Percentiles rank a stretch among this genome's conserved stretches.
phyloP scores from a whole-genome alignment of 305 asterid genomes.

The Fraxinus angustifolia region DNA sequence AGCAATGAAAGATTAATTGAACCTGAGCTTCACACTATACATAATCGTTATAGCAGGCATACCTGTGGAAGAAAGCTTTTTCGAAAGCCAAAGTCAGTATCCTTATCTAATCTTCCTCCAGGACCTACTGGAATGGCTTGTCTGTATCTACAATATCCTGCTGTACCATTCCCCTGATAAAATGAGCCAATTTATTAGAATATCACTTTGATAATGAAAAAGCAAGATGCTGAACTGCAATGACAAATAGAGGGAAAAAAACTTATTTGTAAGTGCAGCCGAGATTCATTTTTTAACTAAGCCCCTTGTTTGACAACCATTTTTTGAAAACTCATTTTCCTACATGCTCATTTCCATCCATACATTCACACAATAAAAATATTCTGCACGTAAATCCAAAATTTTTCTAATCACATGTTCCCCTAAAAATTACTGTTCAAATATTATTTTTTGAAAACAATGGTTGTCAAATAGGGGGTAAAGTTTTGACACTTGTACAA shows the following conservation, averaged over 20 bases:
- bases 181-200: not conserved
- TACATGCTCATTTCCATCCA: not conserved
- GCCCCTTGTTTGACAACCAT: not conserved
- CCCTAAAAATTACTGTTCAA: not conserved
- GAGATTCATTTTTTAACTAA: not conserved
- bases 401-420: not conserved
- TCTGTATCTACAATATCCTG: slow-evolving; percentile 82
- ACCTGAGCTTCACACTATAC: not conserved
- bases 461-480: not conserved
- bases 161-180: slow-evolving; percentile 57
- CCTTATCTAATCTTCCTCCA: slow-evolving; percentile 65
- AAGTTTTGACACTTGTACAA: not conserved
- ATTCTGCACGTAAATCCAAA: not conserved
- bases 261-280: not conserved
- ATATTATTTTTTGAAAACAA: not conserved
- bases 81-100: slow-evolving; percentile 66
- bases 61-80: slow-evolving; percentile 85
- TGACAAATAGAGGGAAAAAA: not conserved
- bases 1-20: not conserved
- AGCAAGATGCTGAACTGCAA: not conserved
- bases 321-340: not conserved
- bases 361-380: not conserved
- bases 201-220: not conserved
- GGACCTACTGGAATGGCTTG: slow-evolving; percentile 77
- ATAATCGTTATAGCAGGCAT: not conserved